Percentiles rank a stretch among this genome's conserved stretches.
phyloP scores from a whole-genome alignment of 352 stramenopile genomes.

The Phytophthora quininea region DNA sequence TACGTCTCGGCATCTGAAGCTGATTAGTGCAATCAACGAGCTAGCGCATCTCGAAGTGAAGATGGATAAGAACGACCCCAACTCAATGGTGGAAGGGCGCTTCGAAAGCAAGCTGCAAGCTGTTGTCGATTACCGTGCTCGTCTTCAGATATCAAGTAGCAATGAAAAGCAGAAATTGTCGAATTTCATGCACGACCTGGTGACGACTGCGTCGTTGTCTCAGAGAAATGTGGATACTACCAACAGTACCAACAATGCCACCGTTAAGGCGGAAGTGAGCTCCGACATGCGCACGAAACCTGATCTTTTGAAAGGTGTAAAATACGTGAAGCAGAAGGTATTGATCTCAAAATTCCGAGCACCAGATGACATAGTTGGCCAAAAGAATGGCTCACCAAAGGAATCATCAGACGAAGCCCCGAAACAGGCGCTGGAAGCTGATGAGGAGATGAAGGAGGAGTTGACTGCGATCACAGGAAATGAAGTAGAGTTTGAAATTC shows the following conservation, averaged over 20 bases:
- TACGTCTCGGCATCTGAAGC: conserved; percentile 72
- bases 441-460: conserved; percentile 34
- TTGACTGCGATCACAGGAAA: not conserved
- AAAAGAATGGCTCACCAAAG: conserved; percentile 2
- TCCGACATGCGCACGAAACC: conserved; percentile 7
- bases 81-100: conserved; percentile 29
- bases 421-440: conserved; percentile 1
- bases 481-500: conserved; percentile 25
- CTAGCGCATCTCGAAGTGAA: conserved; percentile 68
- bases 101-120: conserved; percentile 71
- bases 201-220: conserved; percentile 6
- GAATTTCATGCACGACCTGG: conserved; percentile 46
- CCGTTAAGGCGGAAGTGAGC: conserved; percentile 5
- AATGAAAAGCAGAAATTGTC: conserved; percentile 77
- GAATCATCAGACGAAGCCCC: conserved; percentile 1
- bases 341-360: conserved; percentile 22
- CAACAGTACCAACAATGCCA: not conserved
- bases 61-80: conserved; percentile 24
- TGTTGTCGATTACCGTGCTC: conserved; percentile 74
- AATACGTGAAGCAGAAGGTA: conserved; percentile 65
- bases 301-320: conserved; percentile 31
- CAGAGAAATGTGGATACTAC: conserved; percentile 4
- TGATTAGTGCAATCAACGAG: conserved; percentile 78
- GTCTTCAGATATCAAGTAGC: conserved; percentile 70
- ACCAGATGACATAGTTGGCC: not conserved